Percentiles rank a stretch among this genome's conserved stretches.
Evolutionary conservation across 2,329 filamentous ascomycete species (phyloP).

Genomic region (Alternaria sp.): DNA sequence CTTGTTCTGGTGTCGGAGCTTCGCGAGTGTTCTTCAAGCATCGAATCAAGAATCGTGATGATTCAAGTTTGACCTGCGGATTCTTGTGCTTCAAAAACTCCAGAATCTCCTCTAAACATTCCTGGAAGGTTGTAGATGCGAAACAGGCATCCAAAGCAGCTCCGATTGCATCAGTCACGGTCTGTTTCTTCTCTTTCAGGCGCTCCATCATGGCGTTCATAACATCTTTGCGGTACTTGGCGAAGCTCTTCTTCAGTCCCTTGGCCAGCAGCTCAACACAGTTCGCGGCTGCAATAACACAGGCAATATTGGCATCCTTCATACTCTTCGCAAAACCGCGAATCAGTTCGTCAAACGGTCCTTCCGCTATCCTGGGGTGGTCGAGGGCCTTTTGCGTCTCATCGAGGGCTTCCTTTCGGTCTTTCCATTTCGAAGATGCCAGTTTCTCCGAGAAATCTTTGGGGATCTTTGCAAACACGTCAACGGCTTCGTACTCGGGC

Average conservation of each 20-base stretch:
- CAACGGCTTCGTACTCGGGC: constrained; percentile 77
- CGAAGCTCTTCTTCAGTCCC: constrained; percentile 79
- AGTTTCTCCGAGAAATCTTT: constrained; percentile 83
- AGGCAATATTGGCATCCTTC: constrained; percentile 98
- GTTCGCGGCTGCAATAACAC: constrained; percentile 91
- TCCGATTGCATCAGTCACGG: constrained; percentile 86
- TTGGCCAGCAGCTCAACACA: constrained; percentile 90
- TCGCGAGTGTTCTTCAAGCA: constrained; percentile 83
- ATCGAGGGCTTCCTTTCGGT: constrained; percentile 92
- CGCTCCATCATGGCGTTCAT: constrained; percentile 93
- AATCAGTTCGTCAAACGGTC: constrained; percentile 83
- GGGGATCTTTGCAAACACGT: constrained; percentile 82
- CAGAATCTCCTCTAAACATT: constrained; percentile 90
- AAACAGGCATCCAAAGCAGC: constrained; percentile 80
- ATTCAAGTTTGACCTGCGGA: constrained; percentile 95
- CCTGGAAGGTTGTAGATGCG: constrained; percentile 72
- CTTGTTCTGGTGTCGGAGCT: constrained; percentile 84
- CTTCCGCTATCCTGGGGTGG: constrained; percentile 90
- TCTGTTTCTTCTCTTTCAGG: constrained; percentile 94
- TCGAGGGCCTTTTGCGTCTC: constrained; percentile 79
- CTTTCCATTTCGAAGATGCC: constrained; percentile 96
- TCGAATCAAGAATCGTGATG: constrained; percentile 89
- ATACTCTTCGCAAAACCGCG: constrained; percentile 90
- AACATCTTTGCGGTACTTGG: constrained; percentile 79
- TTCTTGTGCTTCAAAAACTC: constrained; percentile 93